phyloP scores from a whole-genome alignment of 2,329 filamentous ascomycete species.

The Knufia fluminis region DNA sequence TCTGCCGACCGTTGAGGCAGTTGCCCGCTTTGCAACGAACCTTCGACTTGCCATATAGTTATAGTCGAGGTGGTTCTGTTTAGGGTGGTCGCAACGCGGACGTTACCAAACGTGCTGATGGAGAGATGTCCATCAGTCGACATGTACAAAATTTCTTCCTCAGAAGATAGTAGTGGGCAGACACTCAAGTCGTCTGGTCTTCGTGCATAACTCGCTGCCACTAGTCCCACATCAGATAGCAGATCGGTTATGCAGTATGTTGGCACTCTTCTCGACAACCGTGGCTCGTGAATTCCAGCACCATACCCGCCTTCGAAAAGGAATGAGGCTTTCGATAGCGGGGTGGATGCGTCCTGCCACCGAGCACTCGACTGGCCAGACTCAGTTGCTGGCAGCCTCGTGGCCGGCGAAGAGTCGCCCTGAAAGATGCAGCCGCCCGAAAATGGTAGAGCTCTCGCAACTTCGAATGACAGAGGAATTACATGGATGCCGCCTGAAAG shows the following conservation, averaged over 20 bases:
- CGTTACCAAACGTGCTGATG: neutral
- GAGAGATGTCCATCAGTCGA: slow-evolving; percentile 13
- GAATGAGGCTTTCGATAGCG: neutral
- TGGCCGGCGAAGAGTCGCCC: slow-evolving; percentile 43
- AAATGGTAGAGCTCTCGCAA: slow-evolving; percentile 75
- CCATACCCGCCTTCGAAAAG: neutral
- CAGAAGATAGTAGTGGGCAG: slow-evolving; percentile 15
- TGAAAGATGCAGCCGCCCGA: slow-evolving; percentile 79
- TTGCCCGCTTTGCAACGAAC: neutral
- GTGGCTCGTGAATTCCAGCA: neutral
- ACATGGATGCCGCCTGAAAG: slow-evolving; percentile 79
- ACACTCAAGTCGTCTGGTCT: slow-evolving; percentile 16
- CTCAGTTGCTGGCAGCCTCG: neutral
- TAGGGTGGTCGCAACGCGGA: slow-evolving; percentile 17
- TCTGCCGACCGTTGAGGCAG: neutral
- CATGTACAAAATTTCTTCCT: slow-evolving; percentile 19
- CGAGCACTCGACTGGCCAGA: neutral
- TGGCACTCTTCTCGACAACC: slow-evolving; percentile 11
- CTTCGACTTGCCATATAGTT: slow-evolving; percentile 20
- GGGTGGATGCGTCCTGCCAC: neutral
- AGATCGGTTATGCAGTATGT: slow-evolving; percentile 20
- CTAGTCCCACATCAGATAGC: slow-evolving; percentile 22
- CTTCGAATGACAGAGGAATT: slow-evolving; percentile 88
- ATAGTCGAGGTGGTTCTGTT: slow-evolving; percentile 18
- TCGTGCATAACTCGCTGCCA: slow-evolving; percentile 17